Conservation (phyloP, 2,329 filamentous ascomycete genomes). For the Akanthomyces muscarius region DNA sequence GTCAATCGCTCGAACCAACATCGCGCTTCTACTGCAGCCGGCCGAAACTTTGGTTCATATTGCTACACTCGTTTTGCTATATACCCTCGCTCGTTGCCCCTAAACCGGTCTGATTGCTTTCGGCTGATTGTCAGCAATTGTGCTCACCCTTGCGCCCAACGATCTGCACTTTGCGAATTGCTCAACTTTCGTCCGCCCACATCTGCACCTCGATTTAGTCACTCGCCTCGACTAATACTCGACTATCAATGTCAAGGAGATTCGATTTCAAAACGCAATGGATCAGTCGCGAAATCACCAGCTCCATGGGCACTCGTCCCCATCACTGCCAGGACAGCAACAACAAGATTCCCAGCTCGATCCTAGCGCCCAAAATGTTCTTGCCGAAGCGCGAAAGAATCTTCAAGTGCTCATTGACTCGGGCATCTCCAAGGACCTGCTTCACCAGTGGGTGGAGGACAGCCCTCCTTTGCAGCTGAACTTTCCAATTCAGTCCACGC, state of each 20-base stretch:
- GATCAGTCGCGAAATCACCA: slow-evolving; percentile 30
- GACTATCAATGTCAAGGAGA: slow-evolving; percentile 26
- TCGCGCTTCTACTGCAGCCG: not conserved
- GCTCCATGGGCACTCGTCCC: slow-evolving; percentile 26
- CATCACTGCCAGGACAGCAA: slow-evolving; percentile 22
- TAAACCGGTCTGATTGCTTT: not conserved
- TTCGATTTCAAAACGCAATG: slow-evolving; percentile 25
- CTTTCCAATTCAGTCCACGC: slow-evolving; percentile 18
- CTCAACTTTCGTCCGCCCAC: not conserved
- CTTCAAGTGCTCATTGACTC: slow-evolving; percentile 44
- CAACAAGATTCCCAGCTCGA: slow-evolving; percentile 27
- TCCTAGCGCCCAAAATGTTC: slow-evolving; percentile 39
- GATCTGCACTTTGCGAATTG: not conserved
- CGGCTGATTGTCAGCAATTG: not conserved
- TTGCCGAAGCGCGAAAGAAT: slow-evolving; percentile 43
- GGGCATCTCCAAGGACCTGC: slow-evolving; percentile 40
- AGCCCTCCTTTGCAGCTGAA: slow-evolving; percentile 33
- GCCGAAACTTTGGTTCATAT: not conserved
- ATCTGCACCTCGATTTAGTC: not conserved
- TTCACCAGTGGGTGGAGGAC: slow-evolving; percentile 39
- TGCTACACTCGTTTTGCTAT: slow-evolving; percentile 1
- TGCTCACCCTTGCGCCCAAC: not conserved
- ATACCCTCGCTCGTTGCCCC: not conserved
- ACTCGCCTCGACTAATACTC: not conserved
- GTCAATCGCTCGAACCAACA: not conserved